These are phyloP conservation scores for Ascochyta rabiei DNA, from an alignment of 2,329 filamentous ascomycete genomes.

Conservation along the genomic window DNA sequence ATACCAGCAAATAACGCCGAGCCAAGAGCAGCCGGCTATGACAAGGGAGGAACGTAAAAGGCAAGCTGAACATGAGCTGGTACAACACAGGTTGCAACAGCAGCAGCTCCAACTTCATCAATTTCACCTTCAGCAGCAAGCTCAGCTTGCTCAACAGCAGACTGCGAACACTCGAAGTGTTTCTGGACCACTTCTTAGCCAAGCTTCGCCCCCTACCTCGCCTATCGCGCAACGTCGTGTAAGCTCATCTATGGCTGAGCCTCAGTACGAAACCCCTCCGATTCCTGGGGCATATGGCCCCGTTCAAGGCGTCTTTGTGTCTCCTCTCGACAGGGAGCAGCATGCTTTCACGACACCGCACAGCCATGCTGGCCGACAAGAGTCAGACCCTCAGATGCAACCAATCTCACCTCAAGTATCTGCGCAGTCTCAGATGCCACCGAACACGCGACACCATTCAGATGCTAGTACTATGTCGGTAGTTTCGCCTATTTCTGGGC, in stretches of 20 bases:
- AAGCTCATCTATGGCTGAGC: conserved; percentile 31
- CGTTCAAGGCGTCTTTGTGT: conserved; percentile 40
- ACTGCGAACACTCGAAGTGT: conserved; percentile 20
- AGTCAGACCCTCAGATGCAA: conserved; percentile 40
- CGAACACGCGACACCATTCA: conserved; percentile 33
- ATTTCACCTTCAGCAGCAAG: conserved; percentile 13
- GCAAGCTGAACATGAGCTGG: conserved; percentile 9
- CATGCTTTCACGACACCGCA: conserved; percentile 21
- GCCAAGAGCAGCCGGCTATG: conserved; percentile 11
- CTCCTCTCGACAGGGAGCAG: conserved; percentile 27
- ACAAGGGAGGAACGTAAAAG: conserved; percentile 9
- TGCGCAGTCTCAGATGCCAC: conserved; percentile 33
- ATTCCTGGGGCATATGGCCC: conserved; percentile 46
- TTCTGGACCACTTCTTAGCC: conserved; percentile 25
- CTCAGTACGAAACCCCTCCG: conserved; percentile 44
- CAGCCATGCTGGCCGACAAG: conserved; percentile 26
- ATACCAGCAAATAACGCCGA: conserved; percentile 1
- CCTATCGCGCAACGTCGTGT: conserved; percentile 28
- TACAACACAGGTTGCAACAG: conserved; percentile 13
- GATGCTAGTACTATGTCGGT: conserved; percentile 37
- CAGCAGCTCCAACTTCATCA: conserved; percentile 18
- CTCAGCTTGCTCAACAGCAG: conserved; percentile 10
- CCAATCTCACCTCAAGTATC: conserved; percentile 43
- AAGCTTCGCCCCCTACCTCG: conserved; percentile 15
- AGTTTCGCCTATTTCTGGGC: conserved; percentile 39